Evolutionary conservation across 257 asterid genomes (phyloP).

Genomic region (Anisodus tanguticus): DNA sequence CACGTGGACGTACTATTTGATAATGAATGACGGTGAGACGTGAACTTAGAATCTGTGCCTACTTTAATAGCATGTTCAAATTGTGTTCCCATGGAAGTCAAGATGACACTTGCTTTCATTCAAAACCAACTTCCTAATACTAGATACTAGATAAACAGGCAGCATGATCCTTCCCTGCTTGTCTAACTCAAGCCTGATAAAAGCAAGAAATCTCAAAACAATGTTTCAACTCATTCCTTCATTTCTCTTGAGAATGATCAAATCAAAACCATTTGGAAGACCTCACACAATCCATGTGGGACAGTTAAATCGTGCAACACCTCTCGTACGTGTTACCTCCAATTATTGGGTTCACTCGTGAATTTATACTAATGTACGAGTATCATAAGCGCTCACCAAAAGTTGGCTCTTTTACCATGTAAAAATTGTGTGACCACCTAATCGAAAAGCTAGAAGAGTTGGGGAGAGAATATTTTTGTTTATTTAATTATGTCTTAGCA

Average conservation of each 20-base stretch:
- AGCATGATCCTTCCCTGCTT: neutral
- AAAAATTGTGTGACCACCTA: neutral
- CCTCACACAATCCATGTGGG: neutral
- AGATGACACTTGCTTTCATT: neutral
- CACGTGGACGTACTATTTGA: neutral
- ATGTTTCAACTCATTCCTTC: neutral
- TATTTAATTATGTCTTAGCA: neutral
- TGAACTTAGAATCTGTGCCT: neutral
- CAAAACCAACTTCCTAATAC: neutral
- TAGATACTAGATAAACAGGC: neutral
- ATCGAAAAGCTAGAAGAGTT: neutral
- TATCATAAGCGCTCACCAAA: neutral
- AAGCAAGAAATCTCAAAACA: neutral
- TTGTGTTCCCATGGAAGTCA: neutral
- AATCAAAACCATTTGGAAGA: neutral
- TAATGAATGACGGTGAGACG: neutral
- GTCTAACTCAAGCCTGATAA: neutral
- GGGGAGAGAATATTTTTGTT: neutral
- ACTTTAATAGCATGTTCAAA: neutral
- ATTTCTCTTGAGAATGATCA: neutral
- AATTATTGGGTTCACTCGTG: neutral
- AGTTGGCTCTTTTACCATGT: neutral
- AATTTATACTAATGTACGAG: neutral
- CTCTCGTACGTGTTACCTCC: neutral
- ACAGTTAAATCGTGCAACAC: neutral